Percentiles rank a stretch among this genome's conserved stretches.
phyloP scores from a whole-genome alignment of 2,329 filamentous ascomycete genomes.

The Metarhizium rileyi region DNA sequence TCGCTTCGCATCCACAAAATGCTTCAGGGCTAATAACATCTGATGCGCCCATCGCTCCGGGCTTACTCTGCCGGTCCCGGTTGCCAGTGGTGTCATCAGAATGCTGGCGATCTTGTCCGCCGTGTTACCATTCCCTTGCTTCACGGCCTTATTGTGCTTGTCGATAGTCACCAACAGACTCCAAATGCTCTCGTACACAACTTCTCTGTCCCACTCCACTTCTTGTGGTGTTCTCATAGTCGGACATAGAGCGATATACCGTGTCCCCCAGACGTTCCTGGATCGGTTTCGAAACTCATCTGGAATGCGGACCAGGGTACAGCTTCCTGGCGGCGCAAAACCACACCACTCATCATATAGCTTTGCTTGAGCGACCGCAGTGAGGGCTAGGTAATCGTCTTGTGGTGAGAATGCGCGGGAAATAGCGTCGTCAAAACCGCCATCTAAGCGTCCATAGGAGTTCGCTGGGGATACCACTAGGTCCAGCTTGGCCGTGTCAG shows the following conservation, averaged over 20 bases:
- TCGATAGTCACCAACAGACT: constrained; percentile 38
- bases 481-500: constrained; percentile 29
- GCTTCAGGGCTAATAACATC: constrained; percentile 38
- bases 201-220: constrained; percentile 39
- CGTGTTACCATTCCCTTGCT: constrained; percentile 2
- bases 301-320: constrained; percentile 36
- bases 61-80: constrained; percentile 35
- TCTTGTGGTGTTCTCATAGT: constrained; percentile 39
- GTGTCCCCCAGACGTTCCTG: constrained; percentile 30
- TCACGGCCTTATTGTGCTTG: constrained; percentile 30
- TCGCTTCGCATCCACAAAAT: constrained; percentile 37
- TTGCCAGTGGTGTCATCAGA: constrained; percentile 43
- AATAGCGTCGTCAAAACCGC: constrained; percentile 45
- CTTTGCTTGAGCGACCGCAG: constrained; percentile 29
- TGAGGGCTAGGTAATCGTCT: constrained; percentile 37
- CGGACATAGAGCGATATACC: constrained; percentile 39
- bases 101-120: constrained; percentile 28
- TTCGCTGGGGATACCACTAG: constrained; percentile 44
- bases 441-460: constrained; percentile 43
- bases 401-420: constrained; percentile 35
- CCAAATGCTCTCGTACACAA: constrained; percentile 46
- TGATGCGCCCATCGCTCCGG: constrained; percentile 39
- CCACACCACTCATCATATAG: constrained; percentile 39
- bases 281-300: constrained; percentile 21
- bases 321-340: constrained; percentile 40